phyloP scores from a whole-genome alignment of 2,329 filamentous ascomycete species.

The Rutstroemia sydowiana region DNA sequence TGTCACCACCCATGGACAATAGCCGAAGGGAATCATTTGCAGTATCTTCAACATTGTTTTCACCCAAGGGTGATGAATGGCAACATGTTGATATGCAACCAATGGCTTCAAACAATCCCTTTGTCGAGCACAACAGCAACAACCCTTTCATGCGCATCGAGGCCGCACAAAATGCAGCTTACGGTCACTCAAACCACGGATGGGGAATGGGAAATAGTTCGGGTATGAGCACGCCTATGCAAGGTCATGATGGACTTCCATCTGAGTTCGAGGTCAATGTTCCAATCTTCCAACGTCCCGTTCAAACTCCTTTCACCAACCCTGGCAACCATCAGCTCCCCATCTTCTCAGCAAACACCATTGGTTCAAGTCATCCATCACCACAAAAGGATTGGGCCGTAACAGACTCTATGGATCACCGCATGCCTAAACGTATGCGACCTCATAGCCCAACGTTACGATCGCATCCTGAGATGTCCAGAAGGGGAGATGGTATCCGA shows the following conservation, averaged over 20 bases:
- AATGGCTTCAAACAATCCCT: constrained; percentile 56
- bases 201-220: constrained; percentile 42
- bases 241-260: constrained; percentile 57
- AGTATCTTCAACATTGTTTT: constrained; percentile 52
- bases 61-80: constrained; percentile 59
- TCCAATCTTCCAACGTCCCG: constrained; percentile 43
- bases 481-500: constrained; percentile 55
- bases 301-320: constrained; percentile 50
- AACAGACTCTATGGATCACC: constrained; percentile 41
- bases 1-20: constrained; percentile 55
- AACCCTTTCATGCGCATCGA: constrained; percentile 63
- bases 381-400: constrained; percentile 53
- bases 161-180: constrained; percentile 36
- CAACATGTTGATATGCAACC: constrained; percentile 59
- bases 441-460: constrained; percentile 60
- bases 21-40: constrained; percentile 59
- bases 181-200: constrained; percentile 24
- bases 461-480: constrained; percentile 64
- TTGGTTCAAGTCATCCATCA: constrained; percentile 45
- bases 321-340: constrained; percentile 42
- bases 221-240: constrained; percentile 67
- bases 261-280: constrained; percentile 46
- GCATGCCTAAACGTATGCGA: constrained; percentile 53
- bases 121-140: constrained; percentile 47
- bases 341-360: constrained; percentile 46